Percentiles rank a stretch among this genome's conserved stretches.
Evolutionary conservation across 2,329 filamentous ascomycete species (phyloP).

Genomic region (Septoria petroselini): DNA sequence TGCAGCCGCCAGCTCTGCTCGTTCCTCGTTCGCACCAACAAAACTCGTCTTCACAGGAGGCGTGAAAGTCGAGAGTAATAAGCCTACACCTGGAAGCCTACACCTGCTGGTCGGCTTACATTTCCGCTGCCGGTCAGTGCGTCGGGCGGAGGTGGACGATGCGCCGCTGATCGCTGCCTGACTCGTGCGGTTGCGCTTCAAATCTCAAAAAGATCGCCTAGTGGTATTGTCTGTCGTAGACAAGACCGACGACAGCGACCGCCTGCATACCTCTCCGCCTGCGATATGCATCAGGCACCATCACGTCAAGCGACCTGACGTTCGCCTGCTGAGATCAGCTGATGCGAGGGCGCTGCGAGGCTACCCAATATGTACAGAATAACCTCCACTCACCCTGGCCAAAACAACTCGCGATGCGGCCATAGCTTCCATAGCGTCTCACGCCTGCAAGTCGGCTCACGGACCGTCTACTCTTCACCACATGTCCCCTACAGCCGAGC

Average conservation of each 20-base stretch:
- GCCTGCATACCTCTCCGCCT: too few species aligned
- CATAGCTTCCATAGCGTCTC: slow-evolving; percentile 11
- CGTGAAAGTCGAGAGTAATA: too few species aligned
- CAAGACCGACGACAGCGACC: too few species aligned
- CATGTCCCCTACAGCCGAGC: slow-evolving; percentile 11
- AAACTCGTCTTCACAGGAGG: background rate
- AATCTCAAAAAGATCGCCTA: background rate
- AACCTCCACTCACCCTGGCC: background rate
- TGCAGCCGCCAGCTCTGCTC: background rate
- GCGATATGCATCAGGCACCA: too few species aligned
- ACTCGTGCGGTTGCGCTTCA: slow-evolving; percentile 7
- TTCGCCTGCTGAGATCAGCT: background rate
- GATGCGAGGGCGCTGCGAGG: background rate
- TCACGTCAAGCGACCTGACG: too few species aligned
- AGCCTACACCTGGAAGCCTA: too few species aligned
- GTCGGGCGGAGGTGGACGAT: background rate
- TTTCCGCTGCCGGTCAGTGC: background rate
- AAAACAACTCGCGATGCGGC: background rate
- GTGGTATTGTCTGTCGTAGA: background rate
- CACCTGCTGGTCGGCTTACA: background rate
- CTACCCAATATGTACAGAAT: slow-evolving; percentile 3
- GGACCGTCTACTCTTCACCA: slow-evolving; percentile 6
- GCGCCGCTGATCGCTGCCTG: slow-evolving; percentile 1
- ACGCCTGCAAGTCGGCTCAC: slow-evolving; percentile 8
- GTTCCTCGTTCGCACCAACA: background rate